Evolutionary conservation across 2,329 filamentous ascomycete species (phyloP).

Genomic region (Cladosporium cucumerinum): DNA sequence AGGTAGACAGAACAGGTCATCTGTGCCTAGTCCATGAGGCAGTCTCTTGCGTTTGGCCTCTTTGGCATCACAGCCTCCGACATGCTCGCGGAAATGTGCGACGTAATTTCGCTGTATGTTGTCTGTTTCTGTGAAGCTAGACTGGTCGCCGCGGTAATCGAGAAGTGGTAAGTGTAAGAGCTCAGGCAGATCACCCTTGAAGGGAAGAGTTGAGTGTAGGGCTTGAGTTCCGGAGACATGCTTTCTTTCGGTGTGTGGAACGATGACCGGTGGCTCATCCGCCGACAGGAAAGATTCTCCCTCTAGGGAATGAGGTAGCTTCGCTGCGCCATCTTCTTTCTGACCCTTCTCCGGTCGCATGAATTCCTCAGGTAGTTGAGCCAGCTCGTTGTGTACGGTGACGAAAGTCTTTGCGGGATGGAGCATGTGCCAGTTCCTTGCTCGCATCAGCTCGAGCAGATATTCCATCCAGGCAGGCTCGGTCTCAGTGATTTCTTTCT

Average conservation of each 20-base stretch:
- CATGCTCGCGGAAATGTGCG: slow-evolving; percentile 56
- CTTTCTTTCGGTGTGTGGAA: slow-evolving; percentile 43
- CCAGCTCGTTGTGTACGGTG: slow-evolving; percentile 75
- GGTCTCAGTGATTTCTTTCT: slow-evolving; percentile 62
- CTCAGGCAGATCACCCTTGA: slow-evolving; percentile 47
- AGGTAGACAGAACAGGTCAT: slow-evolving; percentile 64
- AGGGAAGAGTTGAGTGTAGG: slow-evolving; percentile 47
- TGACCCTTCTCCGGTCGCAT: slow-evolving; percentile 16
- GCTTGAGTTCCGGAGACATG: slow-evolving; percentile 50
- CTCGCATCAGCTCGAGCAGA: slow-evolving; percentile 69
- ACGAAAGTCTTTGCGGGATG: slow-evolving; percentile 68
- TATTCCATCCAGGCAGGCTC: slow-evolving; percentile 78
- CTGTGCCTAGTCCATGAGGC: slow-evolving; percentile 39
- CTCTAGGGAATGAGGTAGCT: slow-evolving; percentile 19
- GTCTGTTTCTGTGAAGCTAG: slow-evolving; percentile 41
- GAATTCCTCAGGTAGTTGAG: slow-evolving; percentile 67
- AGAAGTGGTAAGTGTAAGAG: slow-evolving; percentile 57
- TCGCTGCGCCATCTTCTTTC: slow-evolving; percentile 14
- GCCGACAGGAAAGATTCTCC: slow-evolving; percentile 39
- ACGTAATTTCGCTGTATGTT: slow-evolving; percentile 53
- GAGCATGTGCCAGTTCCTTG: slow-evolving; percentile 72
- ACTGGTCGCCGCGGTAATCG: slow-evolving; percentile 59
- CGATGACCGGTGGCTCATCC: slow-evolving; percentile 21
- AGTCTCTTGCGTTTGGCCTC: slow-evolving; percentile 33
- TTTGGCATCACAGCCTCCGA: slow-evolving; percentile 62